Percentiles rank a stretch among this genome's conserved stretches.
These are phyloP conservation scores for Cruciata laevipes DNA, from an alignment of 257 asterid genomes.

Conservation along the genomic window DNA sequence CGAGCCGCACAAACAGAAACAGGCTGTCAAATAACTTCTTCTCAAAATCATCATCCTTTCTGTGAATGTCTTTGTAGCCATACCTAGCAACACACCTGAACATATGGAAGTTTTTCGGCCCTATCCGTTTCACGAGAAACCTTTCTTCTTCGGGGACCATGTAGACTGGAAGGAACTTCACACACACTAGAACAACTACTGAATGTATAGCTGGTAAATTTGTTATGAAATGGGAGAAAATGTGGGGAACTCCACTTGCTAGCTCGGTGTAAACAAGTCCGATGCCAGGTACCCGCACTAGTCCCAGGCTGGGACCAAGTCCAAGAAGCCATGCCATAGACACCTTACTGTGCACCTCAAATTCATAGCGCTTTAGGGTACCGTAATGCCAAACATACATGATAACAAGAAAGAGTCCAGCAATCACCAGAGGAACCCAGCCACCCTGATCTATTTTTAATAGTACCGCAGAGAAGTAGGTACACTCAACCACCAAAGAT, in stretches of 20 bases:
- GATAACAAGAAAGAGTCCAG: constrained; percentile 72
- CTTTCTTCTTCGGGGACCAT: constrained; percentile 90
- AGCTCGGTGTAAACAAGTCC: constrained; percentile 98
- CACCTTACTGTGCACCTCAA: constrained; percentile 94
- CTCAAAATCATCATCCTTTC: constrained; percentile 83
- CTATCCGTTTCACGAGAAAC: constrained; percentile 81
- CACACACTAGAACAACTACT: constrained; percentile 80
- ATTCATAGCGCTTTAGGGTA: constrained; percentile 72
- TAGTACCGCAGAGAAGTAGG: constrained; percentile 81
- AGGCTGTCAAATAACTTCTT: constrained; percentile 68
- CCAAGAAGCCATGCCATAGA: constrained; percentile 96
- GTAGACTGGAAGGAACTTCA: constrained; percentile 90
- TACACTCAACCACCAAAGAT: constrained; percentile 67
- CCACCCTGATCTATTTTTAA: constrained; percentile 92
- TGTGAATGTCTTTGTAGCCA: constrained; percentile 90
- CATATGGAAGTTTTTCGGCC: constrained; percentile 89
- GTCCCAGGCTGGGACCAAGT: constrained; percentile 90
- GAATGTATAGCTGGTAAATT: constrained; percentile 88
- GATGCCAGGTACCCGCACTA: constrained; percentile 94
- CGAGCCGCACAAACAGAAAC: constrained; percentile 76
- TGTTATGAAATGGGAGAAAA: constrained; percentile 93
- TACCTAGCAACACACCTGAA: constrained; percentile 91
- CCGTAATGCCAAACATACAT: constrained; percentile 98
- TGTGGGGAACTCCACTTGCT: constrained; percentile 91
- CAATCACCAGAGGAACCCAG: constrained; percentile 95